phyloP scores from a whole-genome alignment of 306 rosid species.

The Clitoria ternatea region DNA sequence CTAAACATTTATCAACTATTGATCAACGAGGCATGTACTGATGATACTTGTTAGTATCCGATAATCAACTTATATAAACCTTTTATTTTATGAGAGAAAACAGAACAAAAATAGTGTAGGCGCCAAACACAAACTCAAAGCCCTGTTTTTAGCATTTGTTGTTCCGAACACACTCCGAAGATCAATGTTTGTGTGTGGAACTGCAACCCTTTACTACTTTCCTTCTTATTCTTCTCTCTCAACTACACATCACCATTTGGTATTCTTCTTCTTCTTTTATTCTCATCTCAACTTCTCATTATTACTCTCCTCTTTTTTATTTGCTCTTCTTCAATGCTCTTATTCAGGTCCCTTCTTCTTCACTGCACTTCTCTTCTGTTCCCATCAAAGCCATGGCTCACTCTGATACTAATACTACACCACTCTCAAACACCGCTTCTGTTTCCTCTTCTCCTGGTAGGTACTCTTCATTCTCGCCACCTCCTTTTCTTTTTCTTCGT shows the following conservation, averaged over 20 bases:
- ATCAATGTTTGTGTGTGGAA: conserved; percentile 28
- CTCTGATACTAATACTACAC: conserved; percentile 28
- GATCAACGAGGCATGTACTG: too few species aligned
- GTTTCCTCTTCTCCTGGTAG: conserved; percentile 47
- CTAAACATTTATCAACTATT: too few species aligned
- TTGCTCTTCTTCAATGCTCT: background rate
- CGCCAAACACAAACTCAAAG: too few species aligned
- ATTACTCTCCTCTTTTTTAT: background rate
- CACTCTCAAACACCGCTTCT: conserved; percentile 24
- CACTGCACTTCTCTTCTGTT: conserved; percentile 26
- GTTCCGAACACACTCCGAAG: background rate
- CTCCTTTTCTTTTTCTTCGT: background rate
- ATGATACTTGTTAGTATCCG: too few species aligned
- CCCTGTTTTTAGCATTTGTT: too few species aligned
- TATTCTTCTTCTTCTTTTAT: background rate
- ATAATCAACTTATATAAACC: too few species aligned
- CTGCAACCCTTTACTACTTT: conserved; percentile 17
- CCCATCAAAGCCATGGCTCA: conserved; percentile 72
- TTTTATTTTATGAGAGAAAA: too few species aligned
- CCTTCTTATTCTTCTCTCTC: background rate
- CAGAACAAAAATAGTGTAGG: too few species aligned
- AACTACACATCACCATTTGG: conserved; percentile 8
- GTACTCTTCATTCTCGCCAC: conserved; percentile 27
- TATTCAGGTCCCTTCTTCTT: conserved; percentile 26
- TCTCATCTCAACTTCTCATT: background rate